Conservation (phyloP, 106 monocot genomes). For the Acanthochlamys bracteata region DNA sequence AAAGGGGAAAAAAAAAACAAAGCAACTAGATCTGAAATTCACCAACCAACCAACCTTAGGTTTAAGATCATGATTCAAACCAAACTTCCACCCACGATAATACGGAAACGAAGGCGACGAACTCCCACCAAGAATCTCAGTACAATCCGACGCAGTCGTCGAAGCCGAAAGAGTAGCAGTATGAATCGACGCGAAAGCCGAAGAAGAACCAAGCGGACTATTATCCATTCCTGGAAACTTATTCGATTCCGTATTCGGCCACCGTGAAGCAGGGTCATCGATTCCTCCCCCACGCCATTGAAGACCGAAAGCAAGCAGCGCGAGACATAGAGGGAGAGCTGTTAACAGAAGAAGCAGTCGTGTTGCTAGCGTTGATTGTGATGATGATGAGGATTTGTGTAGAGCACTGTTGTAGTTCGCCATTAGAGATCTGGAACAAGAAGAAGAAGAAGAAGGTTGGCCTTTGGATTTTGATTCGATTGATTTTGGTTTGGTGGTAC, state of each 20-base stretch:
- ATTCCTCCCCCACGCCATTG: slow-evolving; percentile 93
- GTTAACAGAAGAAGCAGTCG: slow-evolving; percentile 69
- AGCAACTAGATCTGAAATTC: background rate
- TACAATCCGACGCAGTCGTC: slow-evolving; percentile 40
- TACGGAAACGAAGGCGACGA: slow-evolving; percentile 55
- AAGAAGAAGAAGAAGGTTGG: background rate
- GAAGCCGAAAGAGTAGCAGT: background rate
- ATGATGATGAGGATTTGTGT: slow-evolving; percentile 4
- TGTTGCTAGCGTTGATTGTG: slow-evolving; percentile 28
- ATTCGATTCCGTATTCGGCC: slow-evolving; percentile 37
- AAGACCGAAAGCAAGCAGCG: slow-evolving; percentile 76
- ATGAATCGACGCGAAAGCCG: background rate
- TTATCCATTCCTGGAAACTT: slow-evolving; percentile 90
- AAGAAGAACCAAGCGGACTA: slow-evolving; percentile 36
- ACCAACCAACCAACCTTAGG: slow-evolving; percentile 49
- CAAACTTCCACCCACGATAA: slow-evolving; percentile 50
- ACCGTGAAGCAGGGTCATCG: slow-evolving; percentile 59
- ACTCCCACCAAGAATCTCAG: slow-evolving; percentile 43
- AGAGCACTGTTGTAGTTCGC: slow-evolving; percentile 25
- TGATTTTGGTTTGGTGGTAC: background rate
- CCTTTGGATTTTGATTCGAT: too few relatives aligned
- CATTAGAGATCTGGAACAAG: slow-evolving; percentile 12
- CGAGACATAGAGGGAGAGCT: slow-evolving; percentile 55
- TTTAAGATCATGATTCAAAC: slow-evolving; percentile 32
- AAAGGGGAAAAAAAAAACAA: too few relatives aligned